Evolutionary conservation across 352 stramenopile genomes (phyloP), one percentile per base, ranked within the genome.

Genomic region (Phytophthora capsici): DNA sequence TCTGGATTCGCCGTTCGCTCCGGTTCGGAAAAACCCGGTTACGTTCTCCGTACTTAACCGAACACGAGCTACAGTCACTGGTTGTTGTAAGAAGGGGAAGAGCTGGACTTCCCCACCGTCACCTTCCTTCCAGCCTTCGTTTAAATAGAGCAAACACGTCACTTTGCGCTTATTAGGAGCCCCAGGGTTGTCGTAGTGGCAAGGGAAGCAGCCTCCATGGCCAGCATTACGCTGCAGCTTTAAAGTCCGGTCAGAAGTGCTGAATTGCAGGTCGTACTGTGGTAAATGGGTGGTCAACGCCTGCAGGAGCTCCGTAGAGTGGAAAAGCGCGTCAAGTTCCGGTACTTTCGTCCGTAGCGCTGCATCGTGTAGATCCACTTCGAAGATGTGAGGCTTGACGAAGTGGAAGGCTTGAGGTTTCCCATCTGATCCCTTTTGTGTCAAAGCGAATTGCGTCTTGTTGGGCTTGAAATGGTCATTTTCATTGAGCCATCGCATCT

Each of bases 161-260:
- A 95, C 64, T 51, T 88, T 88, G 44, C 86, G 78, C 53, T 86
- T 88, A 76, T 93, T 93, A 6, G 86, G 86, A 19, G 70, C 69
- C 30, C 84, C 82, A 8, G 86, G 86, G 57, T 95, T 95, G 68
- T 95, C 86, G 72, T 93, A 93, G 37, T 93, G 86, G 55, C 84
- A 90, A 25, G 86, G 86, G 51, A 95, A 95, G 60, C 84, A 93
- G 16, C 84, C 86, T 34, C 84, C 84, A 19, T 78, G 66, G 52
- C 86, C 86, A 19, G 75, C 78, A 55, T 95, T 95, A 71, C 75
- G 79, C 66, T 95, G 86, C 26, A 95, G 68, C 67, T 95, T 95
- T 20, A 95, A 62, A 48, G 85, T 89, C 12, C 80, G 75, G 23
- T 73, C 75, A 6, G 70, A 77, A 12, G 82, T 91, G 44, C 77